Percentiles rank a stretch among this genome's conserved stretches.
phyloP scores from a whole-genome alignment of 495 filamentous ascomycete genomes.

The Hyaloscypha variabilis region DNA sequence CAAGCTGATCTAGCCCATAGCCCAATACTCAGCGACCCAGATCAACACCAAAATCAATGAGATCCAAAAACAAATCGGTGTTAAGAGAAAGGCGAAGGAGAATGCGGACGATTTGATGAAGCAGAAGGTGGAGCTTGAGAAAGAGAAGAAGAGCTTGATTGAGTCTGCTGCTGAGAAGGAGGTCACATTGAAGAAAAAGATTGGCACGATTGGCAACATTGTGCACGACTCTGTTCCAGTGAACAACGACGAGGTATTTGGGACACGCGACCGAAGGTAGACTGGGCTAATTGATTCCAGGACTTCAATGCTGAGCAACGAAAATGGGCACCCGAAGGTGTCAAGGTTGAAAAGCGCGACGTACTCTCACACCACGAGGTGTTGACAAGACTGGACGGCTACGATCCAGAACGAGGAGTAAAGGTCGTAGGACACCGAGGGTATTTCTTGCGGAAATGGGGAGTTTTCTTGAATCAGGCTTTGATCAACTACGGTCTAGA shows the following conservation, averaged over 20 bases:
- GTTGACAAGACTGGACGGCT: slow-evolving; percentile 82
- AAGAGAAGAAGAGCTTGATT: slow-evolving; percentile 77
- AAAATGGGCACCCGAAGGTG: slow-evolving; percentile 77
- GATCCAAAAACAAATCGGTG: slow-evolving; percentile 84
- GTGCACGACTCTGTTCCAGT: slow-evolving; percentile 93
- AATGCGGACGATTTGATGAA: slow-evolving; percentile 73
- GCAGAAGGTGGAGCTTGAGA: slow-evolving; percentile 75
- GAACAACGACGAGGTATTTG: slow-evolving; percentile 75
- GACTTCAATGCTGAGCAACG: slow-evolving; percentile 80
- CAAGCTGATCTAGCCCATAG: slow-evolving; percentile 39
- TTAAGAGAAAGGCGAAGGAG: slow-evolving; percentile 95
- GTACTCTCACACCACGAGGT: slow-evolving; percentile 95
- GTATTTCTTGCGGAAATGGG: slow-evolving; percentile 88
- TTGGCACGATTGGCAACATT: slow-evolving; percentile 87
- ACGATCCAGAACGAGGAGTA: slow-evolving; percentile 89
- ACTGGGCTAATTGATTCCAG: slow-evolving; percentile 36
- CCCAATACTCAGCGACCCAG: slow-evolving; percentile 78
- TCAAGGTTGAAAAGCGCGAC: slow-evolving; percentile 66
- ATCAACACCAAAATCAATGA: slow-evolving; percentile 83
- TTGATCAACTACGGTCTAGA: slow-evolving; percentile 92
- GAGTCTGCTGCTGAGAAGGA: slow-evolving; percentile 76
- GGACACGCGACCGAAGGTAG: background rate
- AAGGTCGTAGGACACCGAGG: slow-evolving; percentile 96
- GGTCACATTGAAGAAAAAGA: slow-evolving; percentile 67
- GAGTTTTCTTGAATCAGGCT: slow-evolving; percentile 91